phyloP scores from a whole-genome alignment of 176 grass and related monocot species.

The Aegilops sharonensis region DNA sequence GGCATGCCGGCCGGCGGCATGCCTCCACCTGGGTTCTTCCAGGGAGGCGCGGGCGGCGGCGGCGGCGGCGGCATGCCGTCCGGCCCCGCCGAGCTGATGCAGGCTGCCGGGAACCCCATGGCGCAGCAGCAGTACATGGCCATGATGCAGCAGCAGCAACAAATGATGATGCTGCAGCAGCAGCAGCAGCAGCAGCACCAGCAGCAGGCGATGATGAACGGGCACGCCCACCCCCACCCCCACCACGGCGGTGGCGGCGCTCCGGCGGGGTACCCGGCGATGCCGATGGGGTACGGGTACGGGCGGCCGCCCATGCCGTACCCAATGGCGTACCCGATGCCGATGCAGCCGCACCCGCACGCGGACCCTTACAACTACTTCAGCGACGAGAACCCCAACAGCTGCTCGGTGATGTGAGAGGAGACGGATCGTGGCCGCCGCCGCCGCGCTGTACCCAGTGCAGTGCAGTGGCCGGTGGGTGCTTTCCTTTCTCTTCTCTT shows the following conservation, averaged over 20 bases:
- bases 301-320: constrained; percentile 43
- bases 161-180: constrained; percentile 28
- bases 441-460: background rate
- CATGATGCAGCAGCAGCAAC: constrained; percentile 40
- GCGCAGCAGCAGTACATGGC: constrained; percentile 56
- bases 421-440: background rate
- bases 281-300: constrained; percentile 59
- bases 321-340: constrained; percentile 32
- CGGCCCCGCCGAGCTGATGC: constrained; percentile 44
- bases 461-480: background rate
- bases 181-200: constrained; percentile 9
- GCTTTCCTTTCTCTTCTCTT: background rate
- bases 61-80: constrained; percentile 34
- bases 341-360: constrained; percentile 41
- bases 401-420: constrained; percentile 77
- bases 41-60: constrained; percentile 21
- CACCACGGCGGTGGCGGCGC: constrained; percentile 20
- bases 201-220: constrained; percentile 52
- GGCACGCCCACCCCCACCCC: background rate
- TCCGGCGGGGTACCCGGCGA: constrained; percentile 29
- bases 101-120: constrained; percentile 46
- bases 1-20: constrained; percentile 41
- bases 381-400: constrained; percentile 76
- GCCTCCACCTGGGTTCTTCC: constrained; percentile 44
- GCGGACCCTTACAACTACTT: constrained; percentile 56